phyloP scores from a whole-genome alignment of 2,329 filamentous ascomycete species.

The Sordariomycetes sp. region DNA sequence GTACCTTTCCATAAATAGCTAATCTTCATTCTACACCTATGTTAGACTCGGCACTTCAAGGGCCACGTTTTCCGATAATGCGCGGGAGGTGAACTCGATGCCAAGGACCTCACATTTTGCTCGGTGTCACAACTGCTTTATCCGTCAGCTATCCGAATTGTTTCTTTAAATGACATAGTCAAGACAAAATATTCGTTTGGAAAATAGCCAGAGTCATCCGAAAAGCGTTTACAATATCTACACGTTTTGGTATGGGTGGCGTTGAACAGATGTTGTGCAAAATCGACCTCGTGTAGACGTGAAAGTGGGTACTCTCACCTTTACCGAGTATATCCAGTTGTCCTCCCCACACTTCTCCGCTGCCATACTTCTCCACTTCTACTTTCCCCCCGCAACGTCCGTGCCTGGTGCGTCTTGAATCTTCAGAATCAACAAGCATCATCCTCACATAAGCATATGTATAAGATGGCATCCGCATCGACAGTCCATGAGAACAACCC shows the following conservation, averaged over 20 bases:
- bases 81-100: too few relatives aligned
- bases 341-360: not conserved
- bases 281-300: too few relatives aligned
- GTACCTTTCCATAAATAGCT: not conserved
- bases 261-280: too few relatives aligned
- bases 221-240: not conserved
- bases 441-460: not conserved
- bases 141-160: not conserved
- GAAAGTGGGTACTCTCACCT: too few relatives aligned
- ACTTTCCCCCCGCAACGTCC: not conserved
- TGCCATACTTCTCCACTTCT: not conserved
- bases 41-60: not conserved
- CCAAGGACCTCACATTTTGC: too few relatives aligned
- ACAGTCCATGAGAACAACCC: not conserved
- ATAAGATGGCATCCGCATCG: not conserved
- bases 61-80: not conserved
- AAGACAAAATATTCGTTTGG: not conserved
- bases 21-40: not conserved
- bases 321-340: too few relatives aligned
- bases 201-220: not conserved
- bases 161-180: not conserved
- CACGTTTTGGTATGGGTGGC: too few relatives aligned
- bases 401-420: not conserved
- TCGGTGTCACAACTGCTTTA: not conserved
- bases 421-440: not conserved